phyloP scores from a whole-genome alignment of 2,329 filamentous ascomycete species.

The Ophiostoma sp. region DNA sequence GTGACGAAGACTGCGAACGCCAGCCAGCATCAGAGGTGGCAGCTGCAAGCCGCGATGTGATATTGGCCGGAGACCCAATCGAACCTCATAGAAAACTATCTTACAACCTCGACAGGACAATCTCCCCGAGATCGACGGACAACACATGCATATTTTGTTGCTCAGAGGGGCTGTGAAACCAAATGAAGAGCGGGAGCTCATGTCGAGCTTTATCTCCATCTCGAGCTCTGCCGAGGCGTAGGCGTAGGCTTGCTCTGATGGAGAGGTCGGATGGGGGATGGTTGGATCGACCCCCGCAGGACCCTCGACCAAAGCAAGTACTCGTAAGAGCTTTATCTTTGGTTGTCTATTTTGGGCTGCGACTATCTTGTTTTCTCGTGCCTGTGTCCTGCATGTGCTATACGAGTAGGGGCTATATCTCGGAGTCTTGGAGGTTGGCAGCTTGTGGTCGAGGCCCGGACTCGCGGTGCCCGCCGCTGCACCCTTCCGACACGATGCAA shows the following conservation, averaged over 20 bases:
- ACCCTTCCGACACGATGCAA: slow-evolving; percentile 12
- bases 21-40: no score
- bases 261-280: background rate
- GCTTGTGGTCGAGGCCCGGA: no score
- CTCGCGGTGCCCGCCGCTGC: background rate
- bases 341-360: background rate
- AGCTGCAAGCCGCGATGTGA: no score
- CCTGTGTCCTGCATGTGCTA: background rate
- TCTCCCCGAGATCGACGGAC: background rate
- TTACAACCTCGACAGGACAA: no score
- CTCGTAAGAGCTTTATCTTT: background rate
- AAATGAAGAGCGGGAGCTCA: slow-evolving; percentile 1
- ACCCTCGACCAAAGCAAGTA: background rate
- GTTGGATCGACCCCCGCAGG: background rate
- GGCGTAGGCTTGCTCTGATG: background rate
- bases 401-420: background rate
- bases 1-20: no score
- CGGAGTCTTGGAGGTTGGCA: no score
- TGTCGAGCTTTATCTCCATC: background rate
- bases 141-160: slow-evolving; percentile 5
- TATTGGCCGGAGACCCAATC: no score
- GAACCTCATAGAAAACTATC: no score
- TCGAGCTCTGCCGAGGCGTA: background rate
- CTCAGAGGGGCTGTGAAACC: background rate
- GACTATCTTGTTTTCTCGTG: background rate